Evolutionary conservation across 108 stramenopile species (phyloP).

Genomic region (Pseudonitzschia delicatissima): DNA sequence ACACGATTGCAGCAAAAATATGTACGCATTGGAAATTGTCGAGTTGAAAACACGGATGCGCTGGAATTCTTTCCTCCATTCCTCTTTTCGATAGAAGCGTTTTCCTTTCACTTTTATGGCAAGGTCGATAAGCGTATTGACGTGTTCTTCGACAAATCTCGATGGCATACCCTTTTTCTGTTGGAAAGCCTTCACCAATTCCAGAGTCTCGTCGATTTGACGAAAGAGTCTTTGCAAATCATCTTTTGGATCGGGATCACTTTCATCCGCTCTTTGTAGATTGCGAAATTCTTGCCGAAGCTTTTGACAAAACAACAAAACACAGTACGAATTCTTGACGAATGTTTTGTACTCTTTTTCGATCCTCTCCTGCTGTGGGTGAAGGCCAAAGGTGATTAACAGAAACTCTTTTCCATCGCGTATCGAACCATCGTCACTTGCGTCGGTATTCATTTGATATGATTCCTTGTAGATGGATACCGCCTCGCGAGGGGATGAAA

Average conservation of each 20-base stretch:
- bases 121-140: background rate
- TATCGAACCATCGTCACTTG: background rate
- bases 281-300: constrained; percentile 19
- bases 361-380: constrained; percentile 38
- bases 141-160: background rate
- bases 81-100: constrained; percentile 26
- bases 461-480: constrained; percentile 52
- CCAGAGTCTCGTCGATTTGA: constrained; percentile 3
- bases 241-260: background rate
- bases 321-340: constrained; percentile 28
- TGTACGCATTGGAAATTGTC: constrained; percentile 49
- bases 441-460: constrained; percentile 6
- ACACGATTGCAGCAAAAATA: constrained; percentile 34
- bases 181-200: background rate
- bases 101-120: background rate
- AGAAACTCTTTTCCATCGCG: constrained; percentile 39
- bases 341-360: constrained; percentile 26
- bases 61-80: constrained; percentile 46
- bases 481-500: constrained; percentile 47
- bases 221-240: background rate
- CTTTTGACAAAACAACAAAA: constrained; percentile 36
- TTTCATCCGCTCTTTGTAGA: background rate
- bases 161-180: background rate
- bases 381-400: constrained; percentile 42
- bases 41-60: constrained; percentile 43